Percentiles rank a stretch among this genome's conserved stretches.
These are phyloP conservation scores for Thuidium tamariscinum DNA, from an alignment of 225 moss, liverwort and hornwort genomes.

Conservation along the genomic window DNA sequence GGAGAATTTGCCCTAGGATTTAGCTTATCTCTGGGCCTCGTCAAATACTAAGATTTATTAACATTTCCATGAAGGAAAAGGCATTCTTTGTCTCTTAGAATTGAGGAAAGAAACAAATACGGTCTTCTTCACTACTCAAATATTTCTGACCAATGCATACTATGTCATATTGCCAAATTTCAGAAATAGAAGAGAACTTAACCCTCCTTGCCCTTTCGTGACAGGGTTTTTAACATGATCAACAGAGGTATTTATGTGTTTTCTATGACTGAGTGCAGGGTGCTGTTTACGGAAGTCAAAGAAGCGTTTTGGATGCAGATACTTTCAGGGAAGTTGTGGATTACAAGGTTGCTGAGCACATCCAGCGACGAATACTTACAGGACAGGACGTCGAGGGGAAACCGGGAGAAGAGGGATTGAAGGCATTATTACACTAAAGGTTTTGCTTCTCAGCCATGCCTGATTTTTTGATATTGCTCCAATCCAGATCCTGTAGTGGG, in stretches of 20 bases:
- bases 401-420: slow-evolving; percentile 1
- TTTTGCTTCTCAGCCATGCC: background rate
- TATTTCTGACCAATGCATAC: background rate
- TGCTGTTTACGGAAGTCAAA: slow-evolving; percentile 76
- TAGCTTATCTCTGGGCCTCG: background rate
- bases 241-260: background rate
- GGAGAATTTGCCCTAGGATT: background rate
- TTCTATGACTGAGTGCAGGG: slow-evolving; percentile 31
- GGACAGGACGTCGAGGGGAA: slow-evolving; percentile 3
- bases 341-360: slow-evolving; percentile 87
- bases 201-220: background rate
- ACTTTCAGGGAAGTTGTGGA: slow-evolving; percentile 75
- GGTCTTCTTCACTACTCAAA: background rate
- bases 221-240: background rate
- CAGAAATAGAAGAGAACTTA: background rate
- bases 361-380: slow-evolving; percentile 32
- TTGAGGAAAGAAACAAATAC: background rate
- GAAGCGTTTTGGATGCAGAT: slow-evolving; percentile 51
- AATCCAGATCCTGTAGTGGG: background rate
- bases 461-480: background rate
- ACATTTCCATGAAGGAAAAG: background rate
- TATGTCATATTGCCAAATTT: background rate
- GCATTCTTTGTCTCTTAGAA: background rate
- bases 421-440: slow-evolving; percentile 8
- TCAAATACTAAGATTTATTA: background rate